Evolutionary conservation across 2,329 filamentous ascomycete genomes (phyloP), one percentile per base, ranked within the genome.

Genomic region (Chaetomiaceae sp.): DNA sequence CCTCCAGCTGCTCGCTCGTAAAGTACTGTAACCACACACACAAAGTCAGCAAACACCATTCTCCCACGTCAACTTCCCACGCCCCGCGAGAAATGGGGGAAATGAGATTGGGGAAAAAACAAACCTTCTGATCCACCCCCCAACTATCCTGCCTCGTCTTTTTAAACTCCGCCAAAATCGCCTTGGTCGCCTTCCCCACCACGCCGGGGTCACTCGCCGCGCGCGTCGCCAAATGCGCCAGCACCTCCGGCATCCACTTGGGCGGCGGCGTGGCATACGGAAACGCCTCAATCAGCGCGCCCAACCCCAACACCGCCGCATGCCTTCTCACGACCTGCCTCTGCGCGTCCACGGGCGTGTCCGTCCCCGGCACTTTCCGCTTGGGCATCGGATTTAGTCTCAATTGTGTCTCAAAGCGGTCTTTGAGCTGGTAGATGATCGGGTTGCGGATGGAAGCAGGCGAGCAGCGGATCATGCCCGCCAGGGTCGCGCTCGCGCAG

Each of bases 91-190:
- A 72, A 33, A 25, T 7, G n/a, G 8, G 27, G 11, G 4, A 43
- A 23, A 1, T 20, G 34, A 27, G 25, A 17, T n/a, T n/a, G n/a
- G 27, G 33, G 45, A 38, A 25, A 48, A 31, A 53, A 72, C 83
- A 71, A 74, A 96, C 94, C 87, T 96, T 97, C 63, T 96, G 89
- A 74, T 99, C 94, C 56, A 96, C 92, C 65, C 87, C 87, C 94
- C 94, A 99, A 62, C 92, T 99, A 76, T 99, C 94, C 71, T 99
- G 94, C 69, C 94, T 85, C 42, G 94, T 99, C 82, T 99, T 99
- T 77, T 99, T 99, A 78, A 99, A 99, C 66, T 99, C 95, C 57
- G 91, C 91, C 60, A 99, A 75, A 33, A 96, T 91, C 17, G 81
- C 82, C 79, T 99, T 99, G 11, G 95, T 95, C 55, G 92, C 94